Percentiles rank a stretch among this genome's conserved stretches.
These are phyloP conservation scores for Thraustochytrium sp. DNA, from an alignment of 352 stramenopile genomes.

Conservation along the genomic window DNA sequence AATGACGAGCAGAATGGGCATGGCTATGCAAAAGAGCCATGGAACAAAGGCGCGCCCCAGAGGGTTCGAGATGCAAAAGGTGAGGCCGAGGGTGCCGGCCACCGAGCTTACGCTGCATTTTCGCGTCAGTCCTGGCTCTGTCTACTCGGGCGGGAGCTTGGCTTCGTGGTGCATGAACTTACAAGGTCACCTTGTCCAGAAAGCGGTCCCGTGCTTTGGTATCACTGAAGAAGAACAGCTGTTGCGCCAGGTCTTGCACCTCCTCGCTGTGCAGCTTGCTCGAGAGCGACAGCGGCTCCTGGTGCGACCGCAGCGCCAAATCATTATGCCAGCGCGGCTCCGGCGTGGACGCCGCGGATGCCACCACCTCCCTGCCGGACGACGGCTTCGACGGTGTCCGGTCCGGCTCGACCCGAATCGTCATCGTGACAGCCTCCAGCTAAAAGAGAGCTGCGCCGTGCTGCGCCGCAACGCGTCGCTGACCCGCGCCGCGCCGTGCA, in stretches of 20 bases:
- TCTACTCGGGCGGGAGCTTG: no score
- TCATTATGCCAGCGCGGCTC: no score
- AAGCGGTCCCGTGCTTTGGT: background rate
- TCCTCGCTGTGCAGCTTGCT: background rate
- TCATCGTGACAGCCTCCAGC: no score
- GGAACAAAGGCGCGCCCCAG: background rate
- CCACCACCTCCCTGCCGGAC: no score
- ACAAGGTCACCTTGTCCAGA: slow-evolving; percentile 10
- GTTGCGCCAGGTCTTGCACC: background rate
- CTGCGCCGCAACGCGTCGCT: no score
- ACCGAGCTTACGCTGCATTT: background rate
- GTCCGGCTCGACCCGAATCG: no score
- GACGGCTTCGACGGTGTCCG: no score
- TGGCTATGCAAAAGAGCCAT: background rate
- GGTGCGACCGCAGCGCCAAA: no score
- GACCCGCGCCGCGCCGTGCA: no score
- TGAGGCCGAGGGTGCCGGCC: background rate
- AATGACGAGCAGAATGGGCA: slow-evolving; percentile 11
- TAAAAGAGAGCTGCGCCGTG: no score
- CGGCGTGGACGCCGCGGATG: no score
- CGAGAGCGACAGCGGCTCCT: no score
- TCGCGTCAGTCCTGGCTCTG: background rate
- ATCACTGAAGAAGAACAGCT: background rate
- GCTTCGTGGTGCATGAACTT: background rate
- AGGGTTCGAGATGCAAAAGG: slow-evolving; percentile 3